Evolutionary conservation across 306 rosid genomes (phyloP).

Genomic region (Begonia loranthoides): DNA sequence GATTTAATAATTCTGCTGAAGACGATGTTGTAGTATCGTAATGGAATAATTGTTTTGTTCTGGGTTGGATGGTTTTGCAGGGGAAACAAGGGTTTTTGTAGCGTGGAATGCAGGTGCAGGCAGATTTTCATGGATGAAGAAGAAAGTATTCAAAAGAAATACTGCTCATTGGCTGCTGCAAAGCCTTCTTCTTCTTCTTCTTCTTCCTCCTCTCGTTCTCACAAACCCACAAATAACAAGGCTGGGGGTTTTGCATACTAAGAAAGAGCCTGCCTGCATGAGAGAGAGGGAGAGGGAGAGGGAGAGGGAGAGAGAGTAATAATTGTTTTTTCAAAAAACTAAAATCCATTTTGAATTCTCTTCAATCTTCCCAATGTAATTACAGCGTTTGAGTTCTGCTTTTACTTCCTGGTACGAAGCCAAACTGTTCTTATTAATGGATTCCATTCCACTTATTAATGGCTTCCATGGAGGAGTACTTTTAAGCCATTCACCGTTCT

Average conservation of each 20-base stretch:
- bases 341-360: too few relatives aligned
- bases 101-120: conserved; percentile 85
- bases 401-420: conserved; percentile 51
- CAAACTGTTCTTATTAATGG: conserved; percentile 27
- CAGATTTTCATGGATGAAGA: conserved; percentile 82
- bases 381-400: too few relatives aligned
- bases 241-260: too few relatives aligned
- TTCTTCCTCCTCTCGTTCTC: conserved; percentile 17
- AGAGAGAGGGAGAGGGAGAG: background rate
- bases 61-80: conserved; percentile 16
- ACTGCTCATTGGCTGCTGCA: conserved; percentile 34
- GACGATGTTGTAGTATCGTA: too few relatives aligned
- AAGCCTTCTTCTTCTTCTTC: conserved; percentile 23
- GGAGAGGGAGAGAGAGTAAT: background rate
- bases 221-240: too few relatives aligned
- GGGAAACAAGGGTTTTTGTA: conserved; percentile 80
- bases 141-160: conserved; percentile 29
- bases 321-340: too few relatives aligned
- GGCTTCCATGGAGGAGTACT: too few relatives aligned
- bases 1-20: too few relatives aligned
- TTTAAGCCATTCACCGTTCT: too few relatives aligned
- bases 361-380: too few relatives aligned
- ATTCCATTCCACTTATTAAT: too few relatives aligned
- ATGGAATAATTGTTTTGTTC: background rate
- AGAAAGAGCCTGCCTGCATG: background rate